These are phyloP conservation scores for Ascochyta lentis DNA, from an alignment of 2,329 filamentous ascomycete genomes.

Conservation along the genomic window DNA sequence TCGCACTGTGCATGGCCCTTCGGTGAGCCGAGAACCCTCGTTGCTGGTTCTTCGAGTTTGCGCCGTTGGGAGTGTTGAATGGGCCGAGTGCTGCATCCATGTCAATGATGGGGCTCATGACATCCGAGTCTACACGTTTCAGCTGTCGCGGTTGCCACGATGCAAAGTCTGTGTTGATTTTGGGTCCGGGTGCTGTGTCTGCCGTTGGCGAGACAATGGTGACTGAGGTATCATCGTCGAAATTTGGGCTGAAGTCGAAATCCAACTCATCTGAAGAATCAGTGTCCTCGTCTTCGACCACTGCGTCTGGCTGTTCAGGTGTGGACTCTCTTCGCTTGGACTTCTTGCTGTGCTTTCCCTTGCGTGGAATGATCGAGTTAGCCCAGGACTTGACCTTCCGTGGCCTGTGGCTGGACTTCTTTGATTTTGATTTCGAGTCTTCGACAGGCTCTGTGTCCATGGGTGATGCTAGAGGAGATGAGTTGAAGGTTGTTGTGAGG, in stretches of 20 bases:
- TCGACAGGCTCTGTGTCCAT: constrained; percentile 39
- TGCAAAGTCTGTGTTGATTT: constrained; percentile 44
- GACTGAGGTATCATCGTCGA: constrained; percentile 51
- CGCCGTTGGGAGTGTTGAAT: constrained; percentile 82
- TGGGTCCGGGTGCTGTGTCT: constrained; percentile 27
- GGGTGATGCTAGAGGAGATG: constrained; percentile 37
- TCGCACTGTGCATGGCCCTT: constrained; percentile 78
- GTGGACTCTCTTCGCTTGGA: constrained; percentile 48
- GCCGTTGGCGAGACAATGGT: constrained; percentile 49
- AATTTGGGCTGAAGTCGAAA: constrained; percentile 48
- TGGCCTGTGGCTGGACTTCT: constrained; percentile 62
- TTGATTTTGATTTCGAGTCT: constrained; percentile 43
- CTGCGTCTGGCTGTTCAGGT: constrained; percentile 36
- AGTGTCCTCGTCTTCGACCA: constrained; percentile 40
- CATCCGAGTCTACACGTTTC: constrained; percentile 59
- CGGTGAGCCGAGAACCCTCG: constrained; percentile 55
- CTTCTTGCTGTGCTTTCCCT: constrained; percentile 60
- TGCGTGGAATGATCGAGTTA: constrained; percentile 70
- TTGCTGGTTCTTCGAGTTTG: constrained; percentile 62
- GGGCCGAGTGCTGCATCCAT: constrained; percentile 91
- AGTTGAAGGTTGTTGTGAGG: constrained; percentile 36
- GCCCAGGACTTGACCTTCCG: constrained; percentile 81
- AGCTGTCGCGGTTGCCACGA: constrained; percentile 49
- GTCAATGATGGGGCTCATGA: constrained; percentile 83
- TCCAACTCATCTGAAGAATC: constrained; percentile 43